Evolutionary conservation across 257 asterid genomes (phyloP).

Genomic region (Scutellaria minor): DNA sequence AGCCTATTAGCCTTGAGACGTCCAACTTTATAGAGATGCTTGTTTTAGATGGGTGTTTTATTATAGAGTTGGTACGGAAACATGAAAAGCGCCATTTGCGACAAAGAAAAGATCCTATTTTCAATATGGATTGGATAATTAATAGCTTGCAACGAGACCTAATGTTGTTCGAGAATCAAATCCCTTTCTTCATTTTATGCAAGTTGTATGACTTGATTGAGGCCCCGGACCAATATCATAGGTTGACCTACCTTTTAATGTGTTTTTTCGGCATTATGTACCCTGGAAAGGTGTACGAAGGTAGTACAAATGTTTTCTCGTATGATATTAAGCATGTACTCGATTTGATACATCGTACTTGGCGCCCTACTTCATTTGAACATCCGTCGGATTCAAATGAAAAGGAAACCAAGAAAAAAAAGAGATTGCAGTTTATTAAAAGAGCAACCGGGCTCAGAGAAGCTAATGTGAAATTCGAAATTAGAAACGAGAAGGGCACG

Average conservation of each 20-base stretch:
- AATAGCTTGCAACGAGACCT: slow-evolving; percentile 35
- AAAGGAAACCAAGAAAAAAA: neutral
- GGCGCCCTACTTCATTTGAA: slow-evolving; percentile 11
- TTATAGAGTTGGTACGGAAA: slow-evolving; percentile 36
- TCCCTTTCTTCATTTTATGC: slow-evolving; percentile 34
- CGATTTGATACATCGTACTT: slow-evolving; percentile 33
- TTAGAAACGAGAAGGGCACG: neutral
- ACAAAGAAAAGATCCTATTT: slow-evolving; percentile 30
- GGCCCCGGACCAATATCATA: slow-evolving; percentile 8
- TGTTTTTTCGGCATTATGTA: slow-evolving; percentile 11
- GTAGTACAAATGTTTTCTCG: neutral
- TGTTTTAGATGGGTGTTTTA: slow-evolving; percentile 51
- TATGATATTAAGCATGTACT: slow-evolving; percentile 33
- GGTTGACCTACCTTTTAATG: slow-evolving; percentile 26
- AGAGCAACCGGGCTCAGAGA: slow-evolving; percentile 35
- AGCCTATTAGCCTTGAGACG: neutral
- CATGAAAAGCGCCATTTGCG: neutral
- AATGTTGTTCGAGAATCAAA: slow-evolving; percentile 49
- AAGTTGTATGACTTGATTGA: slow-evolving; percentile 37
- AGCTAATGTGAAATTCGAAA: slow-evolving; percentile 31
- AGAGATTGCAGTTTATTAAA: slow-evolving; percentile 17
- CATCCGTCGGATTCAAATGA: neutral
- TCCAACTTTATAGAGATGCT: slow-evolving; percentile 42
- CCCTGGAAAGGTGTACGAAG: slow-evolving; percentile 23
- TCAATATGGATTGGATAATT: slow-evolving; percentile 37